Evolutionary conservation across 108 stramenopile genomes (phyloP), one percentile per base, ranked within the genome.

Genomic region (Cyclotella sp.): DNA sequence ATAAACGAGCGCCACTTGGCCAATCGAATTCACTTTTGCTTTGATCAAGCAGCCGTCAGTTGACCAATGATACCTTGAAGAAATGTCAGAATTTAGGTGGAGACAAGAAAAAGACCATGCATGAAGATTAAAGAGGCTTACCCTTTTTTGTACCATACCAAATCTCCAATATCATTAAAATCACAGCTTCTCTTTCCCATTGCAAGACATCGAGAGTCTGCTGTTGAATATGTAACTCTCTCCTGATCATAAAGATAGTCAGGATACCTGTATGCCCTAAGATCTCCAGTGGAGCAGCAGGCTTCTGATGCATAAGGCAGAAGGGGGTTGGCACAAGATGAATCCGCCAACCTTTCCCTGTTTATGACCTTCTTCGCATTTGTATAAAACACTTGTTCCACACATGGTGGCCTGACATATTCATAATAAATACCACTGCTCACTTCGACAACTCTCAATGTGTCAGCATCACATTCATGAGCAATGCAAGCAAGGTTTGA

Each of bases 371-470:
- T 83, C 61, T 83, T 78, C 9, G 86, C 87, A 64, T 88, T 77
- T 19, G 60, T 62, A 44, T 74, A 89, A 58, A 90, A 90, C 15
- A 72, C 79, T 51, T 86, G 86, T 13, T 90, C 62, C 4, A 90
- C 88, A 83, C 90, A 91, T 9, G 87, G 73, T 14, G 82, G 79
- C 12, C 78, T 75, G 19, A 89, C 71, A 74, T 87, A 93, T 70
- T 93, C 92, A 55, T 82, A 93, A 67, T 78, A 74, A 13, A 88
- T 68, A 16, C 80, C 85, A 10, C 59, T 71, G 16, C 57, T 79
- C 0, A 90, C 85, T 68, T 87, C 45, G 7, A 93, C 81, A 12
- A 85, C 77, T 30, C 90, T 78, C 27, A 87, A 19, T 41, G 78
- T 84, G 40, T 91, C 86, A 34, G 89, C 74, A 27, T 73, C 65